Evolutionary conservation across 345 rosid genomes (phyloP), one percentile per base, ranked within the genome.

Genomic region (Kandelia obovata): DNA sequence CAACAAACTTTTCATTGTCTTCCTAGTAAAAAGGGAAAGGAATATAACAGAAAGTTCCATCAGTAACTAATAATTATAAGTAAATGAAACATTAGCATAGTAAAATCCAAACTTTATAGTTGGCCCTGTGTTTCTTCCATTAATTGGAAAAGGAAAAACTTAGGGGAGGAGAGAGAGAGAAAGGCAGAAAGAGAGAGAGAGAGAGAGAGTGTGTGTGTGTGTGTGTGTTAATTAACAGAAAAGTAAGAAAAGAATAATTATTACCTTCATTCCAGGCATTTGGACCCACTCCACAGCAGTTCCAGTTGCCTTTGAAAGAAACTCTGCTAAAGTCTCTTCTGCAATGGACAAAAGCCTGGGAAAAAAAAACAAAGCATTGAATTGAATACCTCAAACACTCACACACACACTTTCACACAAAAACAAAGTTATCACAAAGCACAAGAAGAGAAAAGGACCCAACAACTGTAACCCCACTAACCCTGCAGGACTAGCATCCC

Each of bases 401-500:
- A 25, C 59, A 67, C 31, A 64, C 68, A 67, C 62, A 43, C 49
- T 43, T 43, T 13, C 49, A 43, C 28, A 25, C 26, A 56, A 56
- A 10, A 73, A 61, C 60, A 72, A 78, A 66, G 67, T 32, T 62
- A 72, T 65, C 70, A 81, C 61, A 66, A 65, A 67, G 61, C 63
- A 76, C 71, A 49, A 66, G 32, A 79, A 75, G n/a, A 63, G 83
- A 80, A 86, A 77, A 78, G 55, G 80, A 88, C 77, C 66, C 64
- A 77, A 75, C 77, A 82, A 71, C 84, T 65, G 80, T 53, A 74
- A 66, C 72, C 70, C 77, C 84, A 85, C 87, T 75, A 78, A 96
- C 99, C 99, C 99, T 88, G 99, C 99, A 96, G 97, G 97, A 88
- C 99, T 92, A 80, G 98, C 98, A 89, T 96, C 99, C 84, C 98